phyloP scores from a whole-genome alignment of 2,329 filamentous ascomycete species.

The Tolypocladium sp. region DNA sequence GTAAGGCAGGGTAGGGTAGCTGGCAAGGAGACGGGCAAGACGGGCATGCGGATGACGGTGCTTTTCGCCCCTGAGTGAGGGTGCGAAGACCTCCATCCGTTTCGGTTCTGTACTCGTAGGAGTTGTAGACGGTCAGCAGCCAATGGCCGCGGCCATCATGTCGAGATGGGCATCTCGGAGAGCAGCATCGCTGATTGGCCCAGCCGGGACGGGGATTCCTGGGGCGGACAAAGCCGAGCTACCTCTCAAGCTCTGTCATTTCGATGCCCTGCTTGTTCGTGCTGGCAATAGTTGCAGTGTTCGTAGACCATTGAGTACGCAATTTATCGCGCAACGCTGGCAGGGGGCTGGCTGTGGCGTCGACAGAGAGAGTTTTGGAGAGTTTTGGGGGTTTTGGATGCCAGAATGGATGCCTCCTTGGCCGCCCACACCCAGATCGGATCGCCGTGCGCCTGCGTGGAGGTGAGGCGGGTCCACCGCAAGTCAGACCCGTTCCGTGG shows the following conservation, averaged over 20 bases:
- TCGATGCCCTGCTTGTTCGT: not conserved
- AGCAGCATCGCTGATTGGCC: not conserved
- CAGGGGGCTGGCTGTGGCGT: not conserved
- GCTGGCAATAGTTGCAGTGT: not conserved
- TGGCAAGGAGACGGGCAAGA: no score
- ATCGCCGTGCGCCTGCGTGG: not conserved
- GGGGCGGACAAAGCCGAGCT: not conserved
- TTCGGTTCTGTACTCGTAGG: not conserved
- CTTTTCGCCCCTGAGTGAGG: not conserved
- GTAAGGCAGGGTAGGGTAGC: not conserved
- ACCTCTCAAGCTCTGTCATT: not conserved
- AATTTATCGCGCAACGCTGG: not conserved
- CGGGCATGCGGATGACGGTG: no score
- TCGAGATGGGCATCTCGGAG: not conserved
- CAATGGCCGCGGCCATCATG: not conserved
- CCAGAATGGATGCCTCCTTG: not conserved
- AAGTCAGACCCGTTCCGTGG: conserved; percentile 5
- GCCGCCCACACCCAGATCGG: not conserved
- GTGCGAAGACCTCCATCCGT: not conserved
- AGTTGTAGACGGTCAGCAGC: not conserved
- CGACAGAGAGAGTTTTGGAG: not conserved
- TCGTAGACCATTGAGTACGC: not conserved
- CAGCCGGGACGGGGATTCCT: not conserved
- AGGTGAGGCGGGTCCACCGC: not conserved
- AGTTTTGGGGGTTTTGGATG: not conserved